Conservation (phyloP, 306 rosid species). For the Erythrophleum fordii region DNA sequence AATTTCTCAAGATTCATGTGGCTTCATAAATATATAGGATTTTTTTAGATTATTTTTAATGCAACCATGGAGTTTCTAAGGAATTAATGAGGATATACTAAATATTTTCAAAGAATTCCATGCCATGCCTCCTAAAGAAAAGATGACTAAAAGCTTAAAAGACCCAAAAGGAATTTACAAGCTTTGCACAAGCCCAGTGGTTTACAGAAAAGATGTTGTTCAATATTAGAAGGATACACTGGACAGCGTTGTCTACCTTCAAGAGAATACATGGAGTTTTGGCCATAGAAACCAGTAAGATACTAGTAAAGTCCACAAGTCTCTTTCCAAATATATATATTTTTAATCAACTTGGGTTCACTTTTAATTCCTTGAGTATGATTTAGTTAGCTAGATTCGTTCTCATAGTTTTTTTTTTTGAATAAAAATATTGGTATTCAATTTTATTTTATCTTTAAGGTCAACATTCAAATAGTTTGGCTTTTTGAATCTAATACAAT, state of each 20-base stretch:
- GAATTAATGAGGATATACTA: slow-evolving; percentile 52
- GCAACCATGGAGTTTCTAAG: slow-evolving; percentile 41
- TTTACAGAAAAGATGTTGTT: slow-evolving; percentile 45
- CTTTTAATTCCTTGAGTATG: neutral
- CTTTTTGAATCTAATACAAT: no score
- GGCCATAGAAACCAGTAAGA: slow-evolving; percentile 66
- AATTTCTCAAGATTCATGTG: no score
- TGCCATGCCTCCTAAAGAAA: slow-evolving; percentile 56
- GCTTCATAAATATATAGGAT: no score
- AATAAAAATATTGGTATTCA: neutral
- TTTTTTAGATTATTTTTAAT: no score
- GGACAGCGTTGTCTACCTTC: slow-evolving; percentile 59
- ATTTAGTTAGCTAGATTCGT: neutral
- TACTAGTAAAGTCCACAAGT: slow-evolving; percentile 44
- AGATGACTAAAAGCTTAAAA: slow-evolving; percentile 57
- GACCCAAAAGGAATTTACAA: no score
- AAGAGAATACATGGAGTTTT: slow-evolving; percentile 51
- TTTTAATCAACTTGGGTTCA: no score
- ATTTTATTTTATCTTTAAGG: neutral
- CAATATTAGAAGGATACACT: slow-evolving; percentile 76
- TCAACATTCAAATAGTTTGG: no score
- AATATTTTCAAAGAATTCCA: slow-evolving; percentile 60
- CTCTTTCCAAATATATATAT: neutral
- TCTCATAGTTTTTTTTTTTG: neutral
- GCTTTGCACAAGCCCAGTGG: slow-evolving; percentile 68